Evolutionary conservation across 1,139 yeast species (phyloP).

Genomic region (Nakaseomyces kungkrabaensis): DNA sequence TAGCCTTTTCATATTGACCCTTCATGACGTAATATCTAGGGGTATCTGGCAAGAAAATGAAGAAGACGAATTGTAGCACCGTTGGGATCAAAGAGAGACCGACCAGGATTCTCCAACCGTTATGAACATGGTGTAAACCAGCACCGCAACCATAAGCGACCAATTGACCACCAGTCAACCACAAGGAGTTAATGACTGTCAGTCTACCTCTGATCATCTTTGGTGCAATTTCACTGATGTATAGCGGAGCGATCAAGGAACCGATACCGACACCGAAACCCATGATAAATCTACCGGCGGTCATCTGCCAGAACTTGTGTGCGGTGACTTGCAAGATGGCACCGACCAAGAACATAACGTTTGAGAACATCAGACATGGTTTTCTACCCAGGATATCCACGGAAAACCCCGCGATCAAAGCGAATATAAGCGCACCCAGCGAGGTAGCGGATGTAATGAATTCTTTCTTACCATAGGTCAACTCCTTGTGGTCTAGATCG

Average conservation of each 20-base stretch:
- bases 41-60: conserved; percentile 86
- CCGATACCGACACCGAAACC: conserved; percentile 97
- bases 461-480: conserved; percentile 73
- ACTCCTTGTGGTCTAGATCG: conserved; percentile 46
- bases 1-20: conserved; percentile 56
- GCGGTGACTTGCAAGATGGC: conserved; percentile 77
- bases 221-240: conserved; percentile 88
- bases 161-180: conserved; percentile 77
- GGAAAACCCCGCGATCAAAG: conserved; percentile 62
- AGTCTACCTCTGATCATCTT: conserved; percentile 82
- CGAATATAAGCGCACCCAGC: conserved; percentile 77
- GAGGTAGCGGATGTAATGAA: conserved; percentile 93
- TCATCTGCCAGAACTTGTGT: conserved; percentile 80
- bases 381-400: conserved; percentile 83
- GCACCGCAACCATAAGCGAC: conserved; percentile 91
- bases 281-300: conserved; percentile 79
- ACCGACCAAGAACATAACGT: conserved; percentile 69
- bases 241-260: conserved; percentile 79
- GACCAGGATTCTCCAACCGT: conserved; percentile 91
- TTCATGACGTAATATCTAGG: conserved; percentile 79
- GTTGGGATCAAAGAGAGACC: conserved; percentile 89
- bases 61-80: conserved; percentile 61
- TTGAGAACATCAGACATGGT: conserved; percentile 69
- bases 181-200: conserved; percentile 41
- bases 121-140: conserved; percentile 58